Base-by-base conservation (phyloP, 106 monocot genomes). In the Phalaenopsis aphrodite region DNA sequence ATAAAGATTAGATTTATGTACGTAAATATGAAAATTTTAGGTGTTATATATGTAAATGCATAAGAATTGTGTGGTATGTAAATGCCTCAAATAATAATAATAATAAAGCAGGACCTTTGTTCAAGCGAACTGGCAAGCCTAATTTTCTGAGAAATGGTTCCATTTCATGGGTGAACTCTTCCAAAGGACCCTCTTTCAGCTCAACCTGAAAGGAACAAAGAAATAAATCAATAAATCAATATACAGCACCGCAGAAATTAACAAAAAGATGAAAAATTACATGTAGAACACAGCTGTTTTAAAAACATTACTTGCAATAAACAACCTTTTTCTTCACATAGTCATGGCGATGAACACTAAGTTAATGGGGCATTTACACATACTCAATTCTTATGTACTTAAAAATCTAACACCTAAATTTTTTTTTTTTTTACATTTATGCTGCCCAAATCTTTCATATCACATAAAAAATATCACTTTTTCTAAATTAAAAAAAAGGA, bases 101-200 rank as follows among this genome's bases (percentile, higher is more conserved):
- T 4, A 45, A 45, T 45, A 45, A 45, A 45, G 43, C 43, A 45
- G 43, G 66, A 99, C 98, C 98, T 89, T 90, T 94, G 82, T 94
- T 93, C 86, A 94, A 69, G 37, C 94, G 89, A 68, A 99, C 92
- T 57, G 98, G 98, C 79, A 91, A 41, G 19, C 92, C 91, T 81
- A 94, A 93, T 86, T 94, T 91, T 36, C 98, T 92, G 39, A 99
- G 82, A 81, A 94, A 91, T 1, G 98, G 98, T 75, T 99, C 94
- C 94, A 99, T 99, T 82, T 98, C 98, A 86, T 99, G 98, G 0
- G 90, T 85, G 72, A 99, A 99, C 52, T 98, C 90, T 69, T 92
- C 92, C 79, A 98, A 78, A 15, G 94, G 91, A 64, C 98, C 98
- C 81, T 94, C 92, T 77, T 94, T 92, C 78, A 99, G 84, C 61